Percentiles rank a stretch among this genome's conserved stretches.
These are phyloP conservation scores for Fraxinus nigra DNA, from an alignment of 305 asterid genomes.

Conservation along the genomic window DNA sequence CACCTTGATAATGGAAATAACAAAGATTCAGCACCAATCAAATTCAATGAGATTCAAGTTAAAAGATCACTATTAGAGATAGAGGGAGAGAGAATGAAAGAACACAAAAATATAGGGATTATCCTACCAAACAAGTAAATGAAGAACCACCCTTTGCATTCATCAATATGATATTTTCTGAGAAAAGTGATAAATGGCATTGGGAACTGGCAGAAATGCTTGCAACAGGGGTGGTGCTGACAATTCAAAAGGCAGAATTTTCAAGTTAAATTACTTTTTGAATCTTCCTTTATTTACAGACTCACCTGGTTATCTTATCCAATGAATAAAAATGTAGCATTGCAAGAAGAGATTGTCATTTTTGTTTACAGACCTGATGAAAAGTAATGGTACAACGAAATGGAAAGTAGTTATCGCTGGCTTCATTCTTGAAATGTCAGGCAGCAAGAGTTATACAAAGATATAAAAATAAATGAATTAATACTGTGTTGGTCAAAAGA, in stretches of 20 bases:
- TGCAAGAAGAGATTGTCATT: not conserved
- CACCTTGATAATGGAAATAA: not conserved
- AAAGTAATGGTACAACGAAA: not conserved
- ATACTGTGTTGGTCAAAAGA: not conserved
- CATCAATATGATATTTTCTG: not conserved
- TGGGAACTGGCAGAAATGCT: not conserved
- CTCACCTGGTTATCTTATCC: not conserved
- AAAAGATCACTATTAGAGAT: not conserved
- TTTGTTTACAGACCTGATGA: not conserved
- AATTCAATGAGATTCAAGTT: not conserved
- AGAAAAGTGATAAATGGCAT: not conserved
- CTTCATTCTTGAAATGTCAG: not conserved
- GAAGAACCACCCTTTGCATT: not conserved
- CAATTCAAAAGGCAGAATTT: not conserved
- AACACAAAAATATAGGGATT: not conserved
- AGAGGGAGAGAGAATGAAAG: not conserved
- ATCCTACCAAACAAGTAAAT: not conserved
- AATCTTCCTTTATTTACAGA: not conserved
- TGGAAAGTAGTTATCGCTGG: not conserved
- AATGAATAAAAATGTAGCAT: not conserved
- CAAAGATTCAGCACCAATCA: not conserved
- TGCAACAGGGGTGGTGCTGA: not conserved
- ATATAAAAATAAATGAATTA: not conserved
- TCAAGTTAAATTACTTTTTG: not conserved
- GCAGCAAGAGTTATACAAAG: not conserved